These are phyloP conservation scores for Alnus rubra DNA, from an alignment of 306 rosid species.

Conservation along the genomic window DNA sequence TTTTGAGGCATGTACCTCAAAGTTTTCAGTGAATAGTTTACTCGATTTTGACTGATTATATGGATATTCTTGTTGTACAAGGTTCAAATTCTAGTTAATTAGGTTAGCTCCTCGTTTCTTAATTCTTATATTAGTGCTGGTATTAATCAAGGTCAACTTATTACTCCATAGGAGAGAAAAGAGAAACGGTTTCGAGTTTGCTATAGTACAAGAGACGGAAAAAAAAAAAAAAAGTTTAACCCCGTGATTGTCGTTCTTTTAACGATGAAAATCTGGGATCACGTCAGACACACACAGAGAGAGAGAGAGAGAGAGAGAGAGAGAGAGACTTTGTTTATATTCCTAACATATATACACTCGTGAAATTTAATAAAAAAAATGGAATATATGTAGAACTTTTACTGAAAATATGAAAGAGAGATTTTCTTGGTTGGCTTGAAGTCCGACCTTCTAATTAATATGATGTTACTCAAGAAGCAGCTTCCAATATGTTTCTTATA, in stretches of 20 bases:
- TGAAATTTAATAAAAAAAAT: too few relatives aligned
- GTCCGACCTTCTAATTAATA: too few relatives aligned
- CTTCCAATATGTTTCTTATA: too few relatives aligned
- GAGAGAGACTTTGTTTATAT: not conserved
- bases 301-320: not conserved
- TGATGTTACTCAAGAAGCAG: too few relatives aligned
- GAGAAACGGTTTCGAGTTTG: not conserved
- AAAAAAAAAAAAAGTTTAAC: not conserved
- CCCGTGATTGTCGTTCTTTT: not conserved
- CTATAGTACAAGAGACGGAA: not conserved
- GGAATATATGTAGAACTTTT: too few relatives aligned
- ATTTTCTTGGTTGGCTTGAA: too few relatives aligned
- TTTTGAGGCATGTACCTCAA: not conserved
- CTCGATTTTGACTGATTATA: not conserved
- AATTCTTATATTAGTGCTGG: not conserved
- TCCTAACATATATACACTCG: not conserved
- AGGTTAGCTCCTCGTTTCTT: not conserved
- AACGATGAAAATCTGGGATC: conserved; percentile 1
- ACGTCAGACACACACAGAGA: too few relatives aligned
- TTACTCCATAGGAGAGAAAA: not conserved
- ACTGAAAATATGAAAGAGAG: too few relatives aligned
- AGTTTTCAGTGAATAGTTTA: not conserved
- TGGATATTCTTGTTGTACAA: not conserved
- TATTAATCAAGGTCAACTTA: conserved; percentile 9
- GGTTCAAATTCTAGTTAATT: not conserved